Conservation (phyloP, 768 basidiomycete genomes). For the Leccinum broughii region DNA sequence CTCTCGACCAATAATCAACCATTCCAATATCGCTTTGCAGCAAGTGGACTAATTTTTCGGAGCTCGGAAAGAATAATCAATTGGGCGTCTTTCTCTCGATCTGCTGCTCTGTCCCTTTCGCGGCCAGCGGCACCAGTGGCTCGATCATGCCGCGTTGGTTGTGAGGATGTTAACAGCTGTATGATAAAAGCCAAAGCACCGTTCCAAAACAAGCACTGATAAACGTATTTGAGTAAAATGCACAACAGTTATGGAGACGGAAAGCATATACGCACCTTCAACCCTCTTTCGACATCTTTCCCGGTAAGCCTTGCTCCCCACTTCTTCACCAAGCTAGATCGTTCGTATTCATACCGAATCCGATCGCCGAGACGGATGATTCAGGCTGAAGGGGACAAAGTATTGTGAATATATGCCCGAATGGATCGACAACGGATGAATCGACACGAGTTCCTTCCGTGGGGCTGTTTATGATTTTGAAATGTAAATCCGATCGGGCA, state of each 20-base stretch:
- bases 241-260: background rate
- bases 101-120: conserved; percentile 23
- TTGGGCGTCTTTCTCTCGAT: conserved; percentile 24
- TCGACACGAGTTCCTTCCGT: conserved; percentile 28
- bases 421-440: conserved; percentile 26
- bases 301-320: conserved; percentile 84
- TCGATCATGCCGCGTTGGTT: conserved; percentile 20
- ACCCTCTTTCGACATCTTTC: conserved; percentile 64
- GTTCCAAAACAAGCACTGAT: background rate
- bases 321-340: conserved; percentile 61
- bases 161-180: conserved; percentile 26
- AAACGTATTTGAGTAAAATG: background rate
- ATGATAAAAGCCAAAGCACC: background rate
- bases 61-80: conserved; percentile 31
- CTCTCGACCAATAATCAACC: conserved; percentile 71
- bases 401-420: conserved; percentile 30
- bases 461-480: conserved; percentile 18
- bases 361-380: conserved; percentile 1
- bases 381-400: conserved; percentile 18
- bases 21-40: conserved; percentile 76
- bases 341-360: conserved; percentile 26
- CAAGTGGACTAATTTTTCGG: conserved; percentile 31
- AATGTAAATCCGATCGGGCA: background rate
- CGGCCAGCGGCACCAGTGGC: conserved; percentile 21
- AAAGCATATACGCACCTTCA: conserved; percentile 51